Conservation (phyloP, 129 eudicot species). For the Apium graveolens region DNA sequence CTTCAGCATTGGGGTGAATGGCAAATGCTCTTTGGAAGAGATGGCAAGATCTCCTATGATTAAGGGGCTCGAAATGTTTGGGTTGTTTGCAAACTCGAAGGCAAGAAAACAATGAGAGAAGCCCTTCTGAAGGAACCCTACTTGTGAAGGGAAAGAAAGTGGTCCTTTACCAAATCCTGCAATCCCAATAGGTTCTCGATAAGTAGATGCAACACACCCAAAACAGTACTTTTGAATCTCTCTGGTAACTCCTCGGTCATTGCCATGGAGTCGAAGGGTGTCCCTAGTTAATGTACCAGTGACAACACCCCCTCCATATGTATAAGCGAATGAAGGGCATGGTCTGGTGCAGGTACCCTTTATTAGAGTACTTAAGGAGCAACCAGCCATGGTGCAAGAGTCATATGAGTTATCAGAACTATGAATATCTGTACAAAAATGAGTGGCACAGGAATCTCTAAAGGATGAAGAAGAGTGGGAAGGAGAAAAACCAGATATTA, state of each 20-base stretch:
- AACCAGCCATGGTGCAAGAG: slow-evolving; percentile 51
- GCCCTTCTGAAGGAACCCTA: slow-evolving; percentile 69
- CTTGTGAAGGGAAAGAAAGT: slow-evolving; percentile 67
- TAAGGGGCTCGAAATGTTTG: slow-evolving; percentile 60
- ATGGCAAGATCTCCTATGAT: slow-evolving; percentile 70
- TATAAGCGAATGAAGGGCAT: slow-evolving; percentile 73
- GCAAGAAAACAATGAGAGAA: slow-evolving; percentile 83
- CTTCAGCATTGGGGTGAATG: slow-evolving; percentile 67
- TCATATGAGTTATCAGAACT: slow-evolving; percentile 55
- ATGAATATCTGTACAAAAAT: slow-evolving; percentile 52
- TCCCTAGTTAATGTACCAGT: slow-evolving; percentile 55
- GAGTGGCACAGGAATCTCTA: slow-evolving; percentile 52
- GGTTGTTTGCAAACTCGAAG: slow-evolving; percentile 71
- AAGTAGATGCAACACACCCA: slow-evolving; percentile 56
- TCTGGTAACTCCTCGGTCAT: slow-evolving; percentile 21
- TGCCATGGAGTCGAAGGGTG: slow-evolving; percentile 44
- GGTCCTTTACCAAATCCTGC: slow-evolving; percentile 71
- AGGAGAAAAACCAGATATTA: slow-evolving; percentile 45
- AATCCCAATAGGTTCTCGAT: slow-evolving; percentile 72
- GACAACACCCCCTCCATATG: slow-evolving; percentile 69
- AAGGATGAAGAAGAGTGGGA: slow-evolving; percentile 42
- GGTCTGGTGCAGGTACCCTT: slow-evolving; percentile 53
- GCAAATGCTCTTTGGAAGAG: slow-evolving; percentile 48
- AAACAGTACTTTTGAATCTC: slow-evolving; percentile 43
- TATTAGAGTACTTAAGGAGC: slow-evolving; percentile 51